phyloP scores from a whole-genome alignment of 1,139 yeast species.

The Wickerhamiella infanticola region DNA sequence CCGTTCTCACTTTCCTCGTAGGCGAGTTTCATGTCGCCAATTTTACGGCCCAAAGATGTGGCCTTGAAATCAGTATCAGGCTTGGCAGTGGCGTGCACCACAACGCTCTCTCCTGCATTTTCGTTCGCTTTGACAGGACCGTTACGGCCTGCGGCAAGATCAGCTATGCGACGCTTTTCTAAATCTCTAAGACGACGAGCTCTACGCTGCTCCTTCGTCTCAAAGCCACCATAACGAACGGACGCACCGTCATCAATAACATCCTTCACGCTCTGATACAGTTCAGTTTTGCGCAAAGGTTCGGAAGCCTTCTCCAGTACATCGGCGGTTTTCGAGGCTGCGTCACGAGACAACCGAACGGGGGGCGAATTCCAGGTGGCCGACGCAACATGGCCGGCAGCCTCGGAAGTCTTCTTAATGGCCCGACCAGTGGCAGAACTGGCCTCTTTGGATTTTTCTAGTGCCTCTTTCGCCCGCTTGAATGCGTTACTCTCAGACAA shows the following conservation, averaged over 20 bases:
- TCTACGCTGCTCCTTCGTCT: slow-evolving; percentile 70
- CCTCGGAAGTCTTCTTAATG: slow-evolving; percentile 82
- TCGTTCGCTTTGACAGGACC: slow-evolving; percentile 62
- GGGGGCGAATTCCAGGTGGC: slow-evolving; percentile 96
- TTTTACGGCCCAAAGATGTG: slow-evolving; percentile 51
- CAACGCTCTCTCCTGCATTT: slow-evolving; percentile 73
- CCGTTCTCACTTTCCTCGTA: slow-evolving; percentile 91
- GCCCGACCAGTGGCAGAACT: slow-evolving; percentile 69
- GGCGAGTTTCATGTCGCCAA: slow-evolving; percentile 48
- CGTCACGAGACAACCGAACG: slow-evolving; percentile 72
- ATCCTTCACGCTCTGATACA: slow-evolving; percentile 76
- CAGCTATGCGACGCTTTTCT: slow-evolving; percentile 40
- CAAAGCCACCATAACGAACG: slow-evolving; percentile 84
- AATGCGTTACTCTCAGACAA: slow-evolving; percentile 91
- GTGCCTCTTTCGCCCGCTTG: slow-evolving; percentile 86
- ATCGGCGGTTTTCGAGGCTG: slow-evolving; percentile 68
- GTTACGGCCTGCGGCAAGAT: slow-evolving; percentile 39
- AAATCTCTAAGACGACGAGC: slow-evolving; percentile 37
- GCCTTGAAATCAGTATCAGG: slow-evolving; percentile 56
- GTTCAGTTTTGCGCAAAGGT: slow-evolving; percentile 83
- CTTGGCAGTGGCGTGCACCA: slow-evolving; percentile 69
- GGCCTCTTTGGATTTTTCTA: slow-evolving; percentile 49
- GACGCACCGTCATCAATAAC: slow-evolving; percentile 86
- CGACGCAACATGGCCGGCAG: slow-evolving; percentile 75
- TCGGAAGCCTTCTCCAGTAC: slow-evolving; percentile 67